Evolutionary conservation across 2,329 filamentous ascomycete species (phyloP), one percentile per base, ranked within the genome.

Genomic region (Penicillium sp.): DNA sequence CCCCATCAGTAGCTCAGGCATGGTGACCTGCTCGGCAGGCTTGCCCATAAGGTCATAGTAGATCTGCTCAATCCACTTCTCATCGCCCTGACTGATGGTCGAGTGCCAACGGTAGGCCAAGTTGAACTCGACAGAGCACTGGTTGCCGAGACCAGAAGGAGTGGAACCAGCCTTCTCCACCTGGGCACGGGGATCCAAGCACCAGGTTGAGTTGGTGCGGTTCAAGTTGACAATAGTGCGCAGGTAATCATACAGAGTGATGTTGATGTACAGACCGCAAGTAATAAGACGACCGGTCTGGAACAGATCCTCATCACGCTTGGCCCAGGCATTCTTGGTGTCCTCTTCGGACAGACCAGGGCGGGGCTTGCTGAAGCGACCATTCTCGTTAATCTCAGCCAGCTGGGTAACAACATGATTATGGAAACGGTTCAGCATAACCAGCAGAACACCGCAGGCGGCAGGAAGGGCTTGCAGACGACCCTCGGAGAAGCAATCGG

Each of bases 51-150:
- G 71, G 40, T 83, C 75, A 1, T 76, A 71, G 67, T 89, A 91
- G 58, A 89, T 81, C 12, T 87, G 78, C 63, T 91, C 82, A 22
- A 90, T 88, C 90, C 90, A 95, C 61, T 86, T 80, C 67, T 94
- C 90, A 65, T 96, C 91, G 60, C 84, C 85, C 55, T 85, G 82
- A 36, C 82, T 83, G 63, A 94, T 89, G 63, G 88, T 86, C 3
- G 89, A 90, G 76, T 95, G 90, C 90, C 90, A 95, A 60, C 90
- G 82, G 72, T 96, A 95, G 62, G 89, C 88, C 10, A 96, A 80
- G 68, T 94, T 95, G 79, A 96, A 96, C 75, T 96, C 91, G 4
- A 88, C 89, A 0, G 89, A 93, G 5, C 93, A 89, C 61, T 88
- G 86, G 66, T 94, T 95, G 48, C 91, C 91, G 0, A 88, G 84